Conservation (phyloP, 192 early-diverging fungal species). For the Irineochytrium annulatum region DNA sequence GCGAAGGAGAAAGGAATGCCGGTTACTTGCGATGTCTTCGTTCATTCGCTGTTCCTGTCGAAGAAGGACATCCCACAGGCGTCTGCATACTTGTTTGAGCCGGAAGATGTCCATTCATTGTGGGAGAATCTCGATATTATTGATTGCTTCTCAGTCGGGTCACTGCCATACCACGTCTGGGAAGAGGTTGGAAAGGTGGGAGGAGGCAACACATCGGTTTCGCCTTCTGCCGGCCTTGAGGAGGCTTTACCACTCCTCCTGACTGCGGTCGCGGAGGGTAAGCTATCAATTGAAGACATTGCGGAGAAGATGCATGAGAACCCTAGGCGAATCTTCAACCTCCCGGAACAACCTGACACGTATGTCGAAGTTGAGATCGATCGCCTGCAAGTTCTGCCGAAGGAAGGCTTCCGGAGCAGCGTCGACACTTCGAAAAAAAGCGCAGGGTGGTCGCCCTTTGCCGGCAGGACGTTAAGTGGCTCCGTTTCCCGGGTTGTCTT, state of each 20-base stretch:
- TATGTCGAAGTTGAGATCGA: conserved; percentile 93
- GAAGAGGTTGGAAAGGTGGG: conserved; percentile 43
- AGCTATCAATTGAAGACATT: conserved; percentile 75
- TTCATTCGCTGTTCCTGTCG: conserved; percentile 78
- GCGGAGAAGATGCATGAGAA: conserved; percentile 72
- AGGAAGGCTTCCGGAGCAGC: conserved; percentile 4
- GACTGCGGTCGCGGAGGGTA: conserved; percentile 75
- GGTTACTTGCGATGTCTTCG: conserved; percentile 92
- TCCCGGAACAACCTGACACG: conserved; percentile 90
- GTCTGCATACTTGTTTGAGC: conserved; percentile 17
- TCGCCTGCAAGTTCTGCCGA: conserved; percentile 44
- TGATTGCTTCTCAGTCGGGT: conserved; percentile 88
- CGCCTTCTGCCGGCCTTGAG: conserved; percentile 49
- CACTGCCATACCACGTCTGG: conserved; percentile 61
- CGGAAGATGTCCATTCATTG: conserved; percentile 66
- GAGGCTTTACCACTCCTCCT: conserved; percentile 74
- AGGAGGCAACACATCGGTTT: not conserved
- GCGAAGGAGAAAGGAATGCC: conserved; percentile 79
- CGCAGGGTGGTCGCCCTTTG: conserved; percentile 66
- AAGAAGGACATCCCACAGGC: conserved; percentile 33
- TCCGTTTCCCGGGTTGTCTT: conserved; percentile 87
- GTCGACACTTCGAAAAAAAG: conserved; percentile 13
- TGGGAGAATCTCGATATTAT: conserved; percentile 78
- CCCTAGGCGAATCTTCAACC: conserved; percentile 84
- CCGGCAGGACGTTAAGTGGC: conserved; percentile 56